Conservation (phyloP, 225 moss, liverwort and hornwort genomes). For the Physcomitrium patens region DNA sequence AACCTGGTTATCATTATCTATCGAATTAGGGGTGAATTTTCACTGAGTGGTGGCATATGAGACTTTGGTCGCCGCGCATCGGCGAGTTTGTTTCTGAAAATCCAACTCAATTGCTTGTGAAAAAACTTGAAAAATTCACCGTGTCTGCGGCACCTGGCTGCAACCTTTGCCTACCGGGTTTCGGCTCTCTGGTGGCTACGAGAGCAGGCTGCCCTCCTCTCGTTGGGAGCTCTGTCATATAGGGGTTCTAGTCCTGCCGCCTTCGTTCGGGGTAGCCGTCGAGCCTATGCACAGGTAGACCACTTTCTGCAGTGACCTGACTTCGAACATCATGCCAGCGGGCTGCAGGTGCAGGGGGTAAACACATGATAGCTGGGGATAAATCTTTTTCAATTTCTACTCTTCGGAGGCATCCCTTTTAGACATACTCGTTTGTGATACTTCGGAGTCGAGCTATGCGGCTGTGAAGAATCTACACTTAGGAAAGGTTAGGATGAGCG, state of each 20-base stretch:
- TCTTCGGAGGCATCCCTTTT: not conserved
- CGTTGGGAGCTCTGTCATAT: slow-evolving; percentile 27
- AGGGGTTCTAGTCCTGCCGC: slow-evolving; percentile 25
- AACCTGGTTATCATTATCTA: slow-evolving; percentile 36
- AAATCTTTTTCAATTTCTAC: slow-evolving; percentile 17
- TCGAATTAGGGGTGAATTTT: slow-evolving; percentile 31
- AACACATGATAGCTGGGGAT: slow-evolving; percentile 29
- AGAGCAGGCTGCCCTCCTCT: slow-evolving; percentile 7
- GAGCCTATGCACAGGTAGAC: slow-evolving; percentile 28
- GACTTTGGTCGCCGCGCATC: slow-evolving; percentile 32
- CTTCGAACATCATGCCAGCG: slow-evolving; percentile 15
- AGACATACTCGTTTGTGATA: not conserved
- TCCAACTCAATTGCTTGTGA: slow-evolving; percentile 35
- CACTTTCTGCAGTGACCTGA: slow-evolving; percentile 17
- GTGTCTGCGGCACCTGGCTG: slow-evolving; percentile 53
- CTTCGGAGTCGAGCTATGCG: slow-evolving; percentile 8
- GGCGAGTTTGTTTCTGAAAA: slow-evolving; percentile 28
- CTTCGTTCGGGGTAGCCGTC: slow-evolving; percentile 28
- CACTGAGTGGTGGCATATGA: slow-evolving; percentile 39
- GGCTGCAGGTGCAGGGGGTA: slow-evolving; percentile 31
- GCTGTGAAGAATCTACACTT: slow-evolving; percentile 30
- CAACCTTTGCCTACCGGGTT: slow-evolving; percentile 36
- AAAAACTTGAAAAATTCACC: slow-evolving; percentile 48
- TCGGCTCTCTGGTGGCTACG: not conserved
- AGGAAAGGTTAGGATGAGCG: slow-evolving; percentile 48